Base-by-base conservation (phyloP, 108 stramenopile species). In the Cyclostephanos tholiformis region DNA sequence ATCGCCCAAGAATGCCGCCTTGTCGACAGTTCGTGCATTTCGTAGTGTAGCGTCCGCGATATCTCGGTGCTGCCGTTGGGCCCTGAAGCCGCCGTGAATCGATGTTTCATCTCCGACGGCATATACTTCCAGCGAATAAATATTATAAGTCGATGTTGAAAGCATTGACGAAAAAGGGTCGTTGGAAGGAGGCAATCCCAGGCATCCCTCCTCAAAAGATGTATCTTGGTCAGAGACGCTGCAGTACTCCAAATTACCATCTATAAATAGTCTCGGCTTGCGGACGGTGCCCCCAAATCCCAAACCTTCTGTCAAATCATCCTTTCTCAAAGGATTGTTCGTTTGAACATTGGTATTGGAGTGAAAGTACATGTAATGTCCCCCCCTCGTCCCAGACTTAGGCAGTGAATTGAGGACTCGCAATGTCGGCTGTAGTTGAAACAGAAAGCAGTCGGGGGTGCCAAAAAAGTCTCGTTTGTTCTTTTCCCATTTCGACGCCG, bases 401-500 rank as follows among this genome's bases (percentile, higher is more conserved):
- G 79, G 79, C 13, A 80, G 63, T 2, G 93, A 89, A 39, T 89
- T 88, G 63, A 87, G 78, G 0, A 94, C 85, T 1, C 78, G 69
- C 17, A 82, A 66, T 6, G 75, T 79, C 7, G 90, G 90, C 25
- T 60, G 27, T 9, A 90, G 72, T 65, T 77, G 81, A 76, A 86
- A 94, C 7, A 94, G 55, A 63, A 94, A 94, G 48, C 93, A 91
- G 60, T 94, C 93, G 9, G 83, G 49, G 55, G 80, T 80, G 16
- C 93, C 93, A 76, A 91, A 94, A 80, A 91, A 94, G 57, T 58
- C 29, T 12, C 91, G 83, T 39, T 67, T 58, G 61, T 86, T 86
- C 83, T 90, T 89, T 55, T 91, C 90, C 93, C 93, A 94, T 32
- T 87, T 73, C 6, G 86, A 77, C n/a, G 93, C 82, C 0, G 90